These are phyloP conservation scores for Peniophora sp. DNA, from an alignment of 1,284 basidiomycete genomes.

Conservation along the genomic window DNA sequence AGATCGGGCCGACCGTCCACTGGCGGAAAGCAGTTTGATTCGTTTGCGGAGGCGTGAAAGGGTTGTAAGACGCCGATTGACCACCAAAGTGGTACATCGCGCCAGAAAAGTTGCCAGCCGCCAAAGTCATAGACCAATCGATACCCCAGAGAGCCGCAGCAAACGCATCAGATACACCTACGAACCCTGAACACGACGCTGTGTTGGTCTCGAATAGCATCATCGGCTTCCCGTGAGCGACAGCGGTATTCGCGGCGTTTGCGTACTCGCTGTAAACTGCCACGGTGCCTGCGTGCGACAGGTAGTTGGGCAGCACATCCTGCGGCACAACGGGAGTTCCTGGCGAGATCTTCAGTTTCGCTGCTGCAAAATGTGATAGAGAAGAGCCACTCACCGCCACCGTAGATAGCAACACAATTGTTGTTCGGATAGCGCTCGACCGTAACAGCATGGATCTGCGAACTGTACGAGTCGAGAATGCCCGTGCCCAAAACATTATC, in stretches of 20 bases:
- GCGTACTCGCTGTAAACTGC: constrained; percentile 42
- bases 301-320: constrained; percentile 43
- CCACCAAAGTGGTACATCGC: constrained; percentile 33
- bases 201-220: constrained; percentile 51
- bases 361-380: no score
- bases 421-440: constrained; percentile 55
- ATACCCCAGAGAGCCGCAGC: constrained; percentile 50
- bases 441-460: constrained; percentile 38
- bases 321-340: constrained; percentile 32
- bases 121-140: constrained; percentile 52
- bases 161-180: constrained; percentile 43
- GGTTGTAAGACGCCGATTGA: constrained; percentile 29
- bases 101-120: constrained; percentile 26
- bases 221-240: constrained; percentile 40
- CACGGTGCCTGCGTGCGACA: constrained; percentile 47
- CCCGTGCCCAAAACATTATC: constrained; percentile 51
- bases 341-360: no score
- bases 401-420: constrained; percentile 54
- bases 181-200: constrained; percentile 49
- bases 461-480: constrained; percentile 40
- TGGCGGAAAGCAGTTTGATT: constrained; percentile 48
- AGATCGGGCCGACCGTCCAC: constrained; percentile 62
- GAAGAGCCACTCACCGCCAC: constrained; percentile 23
- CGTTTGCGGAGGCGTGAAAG: constrained; percentile 42
- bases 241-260: constrained; percentile 37